Evolutionary conservation across 2,329 filamentous ascomycete species (phyloP).

Genomic region (Fusarium pseudocircinatum): DNA sequence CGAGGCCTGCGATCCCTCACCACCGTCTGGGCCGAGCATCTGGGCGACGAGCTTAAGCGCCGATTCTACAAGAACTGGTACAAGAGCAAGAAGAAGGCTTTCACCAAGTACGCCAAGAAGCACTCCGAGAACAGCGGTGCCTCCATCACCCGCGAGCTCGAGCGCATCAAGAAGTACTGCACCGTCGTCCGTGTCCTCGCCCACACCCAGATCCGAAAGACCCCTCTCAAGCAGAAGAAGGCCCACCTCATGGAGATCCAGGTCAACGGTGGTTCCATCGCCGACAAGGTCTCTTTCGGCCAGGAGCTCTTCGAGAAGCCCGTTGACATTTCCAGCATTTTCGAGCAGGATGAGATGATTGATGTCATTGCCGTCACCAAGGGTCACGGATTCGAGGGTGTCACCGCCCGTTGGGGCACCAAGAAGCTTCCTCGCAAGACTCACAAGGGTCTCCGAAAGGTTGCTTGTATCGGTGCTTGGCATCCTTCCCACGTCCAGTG

Average conservation of each 20-base stretch:
- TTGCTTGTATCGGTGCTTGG: slow-evolving; percentile 99
- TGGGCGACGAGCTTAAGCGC: slow-evolving; percentile 98
- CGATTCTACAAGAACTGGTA: slow-evolving; percentile 99
- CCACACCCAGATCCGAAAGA: slow-evolving; percentile 99
- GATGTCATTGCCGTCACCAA: slow-evolving; percentile 99
- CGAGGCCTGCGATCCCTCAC: slow-evolving; percentile 99
- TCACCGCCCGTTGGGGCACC: slow-evolving; percentile 98
- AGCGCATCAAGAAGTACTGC: slow-evolving; percentile 99
- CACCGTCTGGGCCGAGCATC: slow-evolving; percentile 99
- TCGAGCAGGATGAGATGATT: slow-evolving; percentile 99
- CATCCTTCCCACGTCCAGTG: slow-evolving; percentile 99
- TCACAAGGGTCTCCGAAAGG: slow-evolving; percentile 99
- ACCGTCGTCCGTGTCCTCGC: slow-evolving; percentile 98
- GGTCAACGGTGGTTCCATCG: slow-evolving; percentile 95
- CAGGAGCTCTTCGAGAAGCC: slow-evolving; percentile 99
- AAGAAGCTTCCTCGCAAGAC: slow-evolving; percentile 99
- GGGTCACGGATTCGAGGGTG: slow-evolving; percentile 98
- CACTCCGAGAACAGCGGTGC: slow-evolving; percentile 93
- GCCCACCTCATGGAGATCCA: slow-evolving; percentile 99
- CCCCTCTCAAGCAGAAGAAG: slow-evolving; percentile 99
- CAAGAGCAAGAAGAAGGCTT: slow-evolving; percentile 99
- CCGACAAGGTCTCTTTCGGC: slow-evolving; percentile 97
- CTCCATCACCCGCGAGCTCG: slow-evolving; percentile 94
- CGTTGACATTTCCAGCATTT: slow-evolving; percentile 90
- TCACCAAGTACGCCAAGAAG: slow-evolving; percentile 99